Evolutionary conservation across 352 stramenopile species (phyloP).

Genomic region (Thalassiosira hispida): DNA sequence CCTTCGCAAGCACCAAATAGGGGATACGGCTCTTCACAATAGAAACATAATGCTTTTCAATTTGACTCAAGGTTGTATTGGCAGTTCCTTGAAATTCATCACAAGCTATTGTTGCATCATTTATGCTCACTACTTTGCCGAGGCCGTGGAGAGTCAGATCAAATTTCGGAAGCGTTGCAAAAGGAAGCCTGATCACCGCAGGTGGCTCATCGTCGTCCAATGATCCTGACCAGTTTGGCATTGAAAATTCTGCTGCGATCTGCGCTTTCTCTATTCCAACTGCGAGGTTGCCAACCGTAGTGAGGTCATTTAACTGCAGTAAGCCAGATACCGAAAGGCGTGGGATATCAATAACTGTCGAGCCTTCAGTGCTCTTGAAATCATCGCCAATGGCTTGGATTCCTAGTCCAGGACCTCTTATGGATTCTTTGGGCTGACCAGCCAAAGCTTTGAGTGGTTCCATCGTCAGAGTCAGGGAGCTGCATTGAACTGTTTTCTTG

Average conservation of each 20-base stretch:
- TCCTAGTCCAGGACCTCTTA: background rate
- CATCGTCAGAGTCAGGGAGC: background rate
- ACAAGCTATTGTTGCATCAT: conserved; percentile 22
- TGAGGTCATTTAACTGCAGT: conserved; percentile 10
- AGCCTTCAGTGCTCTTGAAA: background rate
- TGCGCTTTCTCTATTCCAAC: conserved; percentile 16
- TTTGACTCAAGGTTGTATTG: background rate
- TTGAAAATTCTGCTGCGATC: conserved; percentile 17
- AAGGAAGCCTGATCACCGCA: conserved; percentile 6
- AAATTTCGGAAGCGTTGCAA: conserved; percentile 10
- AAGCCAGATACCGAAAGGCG: conserved; percentile 6
- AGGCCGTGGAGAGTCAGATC: conserved; percentile 4
- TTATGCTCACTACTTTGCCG: background rate
- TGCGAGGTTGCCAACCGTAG: conserved; percentile 7
- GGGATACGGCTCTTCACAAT: conserved; percentile 16
- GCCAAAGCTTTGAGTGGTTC: background rate
- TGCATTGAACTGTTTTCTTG: background rate
- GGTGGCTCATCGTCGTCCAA: background rate
- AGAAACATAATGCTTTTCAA: conserved; percentile 12
- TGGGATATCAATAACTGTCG: conserved; percentile 2
- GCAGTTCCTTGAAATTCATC: conserved; percentile 10
- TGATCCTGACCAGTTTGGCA: conserved; percentile 6
- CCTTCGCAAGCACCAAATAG: conserved; percentile 1
- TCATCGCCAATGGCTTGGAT: conserved; percentile 11
- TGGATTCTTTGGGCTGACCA: conserved; percentile 3